Base-by-base conservation (phyloP, 371 early-diverging fungal genomes). In the Syncephalastrum racemosum region DNA sequence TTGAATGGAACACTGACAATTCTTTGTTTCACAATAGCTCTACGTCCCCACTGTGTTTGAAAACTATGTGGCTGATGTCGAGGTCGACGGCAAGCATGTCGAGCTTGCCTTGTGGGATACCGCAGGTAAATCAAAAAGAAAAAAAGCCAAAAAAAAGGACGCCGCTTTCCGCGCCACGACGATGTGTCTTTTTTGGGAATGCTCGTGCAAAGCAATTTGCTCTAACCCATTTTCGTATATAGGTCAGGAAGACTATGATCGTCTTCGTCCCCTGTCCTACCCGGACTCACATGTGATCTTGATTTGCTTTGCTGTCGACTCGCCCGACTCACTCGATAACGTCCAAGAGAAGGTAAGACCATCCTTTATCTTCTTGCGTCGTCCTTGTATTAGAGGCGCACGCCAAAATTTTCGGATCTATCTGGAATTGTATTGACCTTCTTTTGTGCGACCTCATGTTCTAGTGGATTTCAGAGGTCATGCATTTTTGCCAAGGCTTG, bases 81-180 rank as follows among this genome's bases (percentile, higher is more conserved):
- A 90, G 59, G 90, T 96, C 15, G 96, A 97, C 79, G 93, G 91
- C 65, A 88, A 86, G 75, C 85, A 84, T 12, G 92, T 98, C 36
- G 95, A 98, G 76, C 82, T 99, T 27, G 94, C 96, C 27, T 78
- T 99, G 43, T 98, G 98, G 98, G 98, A 99, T 88, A 97, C 99
- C 19, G 98, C 99, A 47, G 96, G 95, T 75, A 87, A 51, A 36
- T 4, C 36, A 31, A 31, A 31, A 31, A 31, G 12, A 31, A 27
- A 3, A 1, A n/a, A n/a, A n/a, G 16, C 43, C 41, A 27, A 25
- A 25, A 50, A 44, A 25, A 22, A 53, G 53, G 14, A 31, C 16
- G 31, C 20, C 25, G 23, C 18, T 55, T 23, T 46, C 19, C 46
- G 50, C 54, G 44, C 41, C 24, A 56, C 39, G 27, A 47, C 39